Base-by-base conservation (phyloP, 441 rosid genomes). In the Corymbia calophylla region DNA sequence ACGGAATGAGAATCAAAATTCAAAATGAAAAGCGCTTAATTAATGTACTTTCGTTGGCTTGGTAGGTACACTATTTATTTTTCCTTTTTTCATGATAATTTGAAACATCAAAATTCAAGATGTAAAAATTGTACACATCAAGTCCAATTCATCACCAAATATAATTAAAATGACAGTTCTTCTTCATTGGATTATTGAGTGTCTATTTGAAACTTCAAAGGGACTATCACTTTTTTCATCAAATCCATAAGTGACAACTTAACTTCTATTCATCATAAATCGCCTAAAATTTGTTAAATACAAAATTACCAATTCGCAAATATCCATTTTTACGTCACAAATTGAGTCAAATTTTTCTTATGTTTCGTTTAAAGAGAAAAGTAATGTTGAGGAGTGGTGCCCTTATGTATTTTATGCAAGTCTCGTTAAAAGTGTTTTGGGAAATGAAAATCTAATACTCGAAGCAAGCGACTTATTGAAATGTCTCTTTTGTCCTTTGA, bases 231-330 rank as follows among this genome's bases (percentile, higher is more conserved):
- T 77, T 77, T 44, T 29, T 77, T 21, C 4, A 21, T 39, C 1
- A 1, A 12, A 44, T 16, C 14, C 18, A 3, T 12, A n/a, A 77
- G 3, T 1, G 0, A 23, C 18, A 0, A 4, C 44, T 77, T 23
- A 44, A 44, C n/a, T 12, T 66, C 11, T 66, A 17, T 17, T 4
- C 16, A 66, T 31, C 3, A 0, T 66, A 8, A 32, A 68, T 31
- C 7, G 10, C 39, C 44, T 17, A 31, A 0, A 32, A 31, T 4
- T 66, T 31, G 44, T 8, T 9, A 66, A 16, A 8, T 68, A 2
- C 23, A 17, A 32, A 16, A 23, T 1, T 6, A 44, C 3, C 9
- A 17, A 77, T 44, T 44, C 18, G 4, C 44, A 23, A 18, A 77
- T 39, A 44, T 77, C n/a, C 2, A 8, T 66, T 2, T 31, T 66